Conservation (phyloP, 768 basidiomycete genomes). For the Boletus rex-veris region DNA sequence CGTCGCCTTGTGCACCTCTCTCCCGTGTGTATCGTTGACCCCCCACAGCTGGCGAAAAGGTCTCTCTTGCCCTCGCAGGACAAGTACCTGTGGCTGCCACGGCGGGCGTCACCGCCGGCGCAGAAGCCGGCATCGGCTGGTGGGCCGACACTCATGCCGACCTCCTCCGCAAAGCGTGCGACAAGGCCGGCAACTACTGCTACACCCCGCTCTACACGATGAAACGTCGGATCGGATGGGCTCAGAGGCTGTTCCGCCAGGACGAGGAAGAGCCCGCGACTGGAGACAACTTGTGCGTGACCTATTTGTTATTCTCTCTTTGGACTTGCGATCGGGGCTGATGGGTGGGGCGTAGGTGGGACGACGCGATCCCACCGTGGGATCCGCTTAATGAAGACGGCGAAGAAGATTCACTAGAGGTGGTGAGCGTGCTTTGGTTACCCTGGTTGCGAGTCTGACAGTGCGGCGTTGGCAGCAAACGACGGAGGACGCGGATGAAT, state of each 20-base stretch:
- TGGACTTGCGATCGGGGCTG: background rate
- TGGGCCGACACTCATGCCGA: slow-evolving; percentile 17
- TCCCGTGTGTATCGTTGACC: background rate
- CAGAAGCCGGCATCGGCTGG: slow-evolving; percentile 14
- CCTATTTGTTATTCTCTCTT: background rate
- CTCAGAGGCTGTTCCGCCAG: slow-evolving; percentile 10
- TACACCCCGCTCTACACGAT: slow-evolving; percentile 29
- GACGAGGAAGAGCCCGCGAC: background rate
- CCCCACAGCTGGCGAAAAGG: slow-evolving; percentile 20
- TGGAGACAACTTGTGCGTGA: slow-evolving; percentile 19
- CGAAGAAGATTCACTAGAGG: slow-evolving; percentile 11
- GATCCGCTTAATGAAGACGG: slow-evolving; percentile 26
- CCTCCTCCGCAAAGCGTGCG: slow-evolving; percentile 23
- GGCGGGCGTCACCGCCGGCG: slow-evolving; percentile 13
- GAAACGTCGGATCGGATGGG: slow-evolving; percentile 8
- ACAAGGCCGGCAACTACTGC: slow-evolving; percentile 18
- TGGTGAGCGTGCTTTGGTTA: slow-evolving; percentile 4
- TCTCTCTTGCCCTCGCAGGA: slow-evolving; percentile 22
- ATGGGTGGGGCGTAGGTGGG: slow-evolving; percentile 19
- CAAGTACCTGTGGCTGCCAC: slow-evolving; percentile 11
- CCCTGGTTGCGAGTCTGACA: background rate
- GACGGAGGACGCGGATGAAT: background rate
- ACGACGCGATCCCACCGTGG: slow-evolving; percentile 19
- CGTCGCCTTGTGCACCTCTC: background rate
- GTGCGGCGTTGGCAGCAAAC: background rate